A percentile compares a stretch with the other conserved stretches of the same genome.
Conservation (phyloP, 169 alveolate species). For the Plasmodium billcollinsi region DNA sequence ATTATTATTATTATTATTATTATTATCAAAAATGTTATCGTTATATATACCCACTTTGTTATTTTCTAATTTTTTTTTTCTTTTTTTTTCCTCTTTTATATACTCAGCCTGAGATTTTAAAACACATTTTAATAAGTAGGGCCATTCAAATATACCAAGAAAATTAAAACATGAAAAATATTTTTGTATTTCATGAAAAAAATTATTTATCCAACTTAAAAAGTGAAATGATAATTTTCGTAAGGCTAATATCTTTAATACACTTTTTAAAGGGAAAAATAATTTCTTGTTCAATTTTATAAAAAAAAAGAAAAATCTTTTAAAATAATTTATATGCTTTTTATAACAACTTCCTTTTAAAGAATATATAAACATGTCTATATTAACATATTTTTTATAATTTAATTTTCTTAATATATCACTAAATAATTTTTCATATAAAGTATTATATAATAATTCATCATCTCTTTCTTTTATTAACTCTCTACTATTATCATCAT, state of each 20-base stretch:
- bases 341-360: neutral
- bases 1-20: too few relatives aligned
- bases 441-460: neutral
- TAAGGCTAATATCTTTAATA: constrained; percentile 33
- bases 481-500: neutral
- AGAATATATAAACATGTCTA: constrained; percentile 16
- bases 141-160: constrained; percentile 52
- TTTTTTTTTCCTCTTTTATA: constrained; percentile 1
- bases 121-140: constrained; percentile 40
- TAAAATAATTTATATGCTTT: constrained; percentile 28
- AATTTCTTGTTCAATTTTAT: constrained; percentile 10
- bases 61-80: neutral
- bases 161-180: neutral
- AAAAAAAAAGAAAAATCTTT: constrained; percentile 17
- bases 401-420: constrained; percentile 39
- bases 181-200: constrained; percentile 33
- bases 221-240: constrained; percentile 44
- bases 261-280: constrained; percentile 40
- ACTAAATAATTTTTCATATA: constrained; percentile 40
- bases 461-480: constrained; percentile 5
- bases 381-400: constrained; percentile 46
- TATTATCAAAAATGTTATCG: neutral
- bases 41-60: neutral
- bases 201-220: constrained; percentile 8
- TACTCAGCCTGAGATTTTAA: constrained; percentile 31